These are phyloP conservation scores for Tulasnella sp. DNA, from an alignment of 768 basidiomycete species.

Conservation along the genomic window DNA sequence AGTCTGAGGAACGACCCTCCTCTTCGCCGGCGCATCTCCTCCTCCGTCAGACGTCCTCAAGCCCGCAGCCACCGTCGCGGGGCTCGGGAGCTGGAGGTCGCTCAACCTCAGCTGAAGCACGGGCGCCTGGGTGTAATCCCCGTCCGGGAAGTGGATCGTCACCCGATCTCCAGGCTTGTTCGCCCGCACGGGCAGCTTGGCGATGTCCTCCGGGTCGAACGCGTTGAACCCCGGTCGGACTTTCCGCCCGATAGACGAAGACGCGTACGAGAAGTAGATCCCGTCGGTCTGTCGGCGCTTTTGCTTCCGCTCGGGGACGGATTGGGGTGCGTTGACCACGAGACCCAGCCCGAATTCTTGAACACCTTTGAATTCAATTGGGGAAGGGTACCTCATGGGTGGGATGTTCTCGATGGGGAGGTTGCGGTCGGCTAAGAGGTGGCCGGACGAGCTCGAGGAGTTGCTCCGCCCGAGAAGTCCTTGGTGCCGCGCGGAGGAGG, in stretches of 20 bases:
- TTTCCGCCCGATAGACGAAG: background rate
- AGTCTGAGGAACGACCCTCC: background rate
- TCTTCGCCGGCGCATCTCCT: background rate
- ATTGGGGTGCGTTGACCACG: background rate
- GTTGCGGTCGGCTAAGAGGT: background rate
- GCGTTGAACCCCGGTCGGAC: background rate
- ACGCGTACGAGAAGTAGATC: background rate
- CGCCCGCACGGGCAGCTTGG: background rate
- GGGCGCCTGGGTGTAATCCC: background rate
- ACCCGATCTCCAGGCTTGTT: constrained; percentile 8
- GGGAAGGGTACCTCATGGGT: background rate
- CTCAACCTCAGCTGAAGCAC: background rate
- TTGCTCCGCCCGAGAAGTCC: background rate
- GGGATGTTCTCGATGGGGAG: background rate
- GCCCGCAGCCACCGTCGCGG: background rate
- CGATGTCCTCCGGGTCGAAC: background rate
- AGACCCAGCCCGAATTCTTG: background rate
- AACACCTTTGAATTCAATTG: no score
- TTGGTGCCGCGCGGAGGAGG: background rate
- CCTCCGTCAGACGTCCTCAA: background rate
- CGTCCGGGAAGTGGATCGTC: background rate
- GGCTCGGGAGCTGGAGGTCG: background rate
- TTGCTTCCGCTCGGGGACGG: background rate
- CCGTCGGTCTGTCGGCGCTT: background rate
- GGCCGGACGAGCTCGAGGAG: background rate